Base-by-base conservation (phyloP, 2,329 filamentous ascomycete genomes). In the Ceratocystis destructans region DNA sequence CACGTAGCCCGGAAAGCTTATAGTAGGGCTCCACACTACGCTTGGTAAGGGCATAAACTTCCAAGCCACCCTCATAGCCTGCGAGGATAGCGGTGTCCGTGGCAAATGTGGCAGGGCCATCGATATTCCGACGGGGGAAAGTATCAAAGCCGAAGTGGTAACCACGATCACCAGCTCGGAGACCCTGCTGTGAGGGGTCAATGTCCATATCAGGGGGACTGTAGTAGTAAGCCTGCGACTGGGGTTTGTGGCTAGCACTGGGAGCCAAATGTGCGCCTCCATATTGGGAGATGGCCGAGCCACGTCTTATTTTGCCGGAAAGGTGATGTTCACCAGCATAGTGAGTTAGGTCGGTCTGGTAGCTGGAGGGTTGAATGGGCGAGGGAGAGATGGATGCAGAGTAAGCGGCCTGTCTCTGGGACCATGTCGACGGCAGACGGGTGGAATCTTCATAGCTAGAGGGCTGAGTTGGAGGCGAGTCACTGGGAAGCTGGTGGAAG, bases 131-230 rank as follows among this genome's bases (percentile, higher is more conserved):
- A 2, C 37, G 65, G 1, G 82, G 80, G 55, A 95, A 78, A 1
- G 80, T 85, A 73, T 96, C 92, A 71, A 96, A 91, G 5, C 87
- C 86, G 73, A 90, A 94, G 73, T 87, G 89, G 70, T 88, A 90
- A 6, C 88, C 89, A 57, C 82, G 82, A 46, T 87, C 84, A 2
- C 86, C 86, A 1, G 86, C 82, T 70, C 81, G 81, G 71, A 87
- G 77, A 8, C 82, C 82, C 20, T 80, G 76, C 55, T 77, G 78
- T 65, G 80, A 77, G 61, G 87, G 78, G 69, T 90, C 86, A 33
- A 91, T 78, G 70, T 93, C 87, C 41, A 92, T 79, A 70, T 92
- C 87, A 0, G 88, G 87, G 0, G 85, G 81, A 57, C 86, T 82
- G 73, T 90, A 91, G 74, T 89, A 93, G 75, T 92, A 88, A 20